Evolutionary conservation across 2,329 filamentous ascomycete species (phyloP), one percentile per base, ranked within the genome.

Genomic region (Hypoxylon sp.): DNA sequence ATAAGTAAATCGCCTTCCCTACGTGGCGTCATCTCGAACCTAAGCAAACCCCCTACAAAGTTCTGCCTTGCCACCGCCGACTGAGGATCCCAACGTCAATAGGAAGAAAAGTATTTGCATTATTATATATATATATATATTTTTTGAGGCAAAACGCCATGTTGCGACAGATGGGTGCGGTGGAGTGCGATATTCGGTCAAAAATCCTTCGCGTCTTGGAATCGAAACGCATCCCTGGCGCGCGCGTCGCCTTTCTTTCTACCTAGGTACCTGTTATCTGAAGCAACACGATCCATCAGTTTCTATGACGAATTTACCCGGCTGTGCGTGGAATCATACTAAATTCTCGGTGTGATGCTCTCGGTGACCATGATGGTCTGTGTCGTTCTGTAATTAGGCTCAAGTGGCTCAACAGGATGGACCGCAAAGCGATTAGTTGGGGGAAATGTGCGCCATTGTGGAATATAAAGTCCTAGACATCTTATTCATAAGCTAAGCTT

Each of bases 381-480:
- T 6, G 22, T 28, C 22, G 10, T 48, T 49, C 39, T 28, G 6
- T 17, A n/a, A 15, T 44, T 28, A 44, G 47, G 7, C 52, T 11
- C 47, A 32, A 17, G n/a, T 20, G 19, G 20, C 26, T 62, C 39
- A 19, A 44, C 19, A 55, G 32, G 32, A 30, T 17, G 24, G 22
- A 24, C 20, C 26, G 17, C 28, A 19, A 56, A 19, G 19, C 19
- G 17, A 47, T 20, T n/a, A 19, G n/a, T 8, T 41, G 20, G 34
- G 20, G 34, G 7, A 22, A 20, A 22, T 49, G 26, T 20, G 28
- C 47, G 22, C 28, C 26, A 20, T 32, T 2, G 17, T 6, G 47
- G 28, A 49, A 51, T 24, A 51, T 24, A 26, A 26, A 62, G 37
- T 39, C 50, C 28, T 58, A 19, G 44, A 46, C 17, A 37, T 58